Percentiles rank a stretch among this genome's conserved stretches.
These are phyloP conservation scores for Tetrapisispora taiwanensis DNA, from an alignment of 805 yeast genomes.

Conservation along the genomic window DNA sequence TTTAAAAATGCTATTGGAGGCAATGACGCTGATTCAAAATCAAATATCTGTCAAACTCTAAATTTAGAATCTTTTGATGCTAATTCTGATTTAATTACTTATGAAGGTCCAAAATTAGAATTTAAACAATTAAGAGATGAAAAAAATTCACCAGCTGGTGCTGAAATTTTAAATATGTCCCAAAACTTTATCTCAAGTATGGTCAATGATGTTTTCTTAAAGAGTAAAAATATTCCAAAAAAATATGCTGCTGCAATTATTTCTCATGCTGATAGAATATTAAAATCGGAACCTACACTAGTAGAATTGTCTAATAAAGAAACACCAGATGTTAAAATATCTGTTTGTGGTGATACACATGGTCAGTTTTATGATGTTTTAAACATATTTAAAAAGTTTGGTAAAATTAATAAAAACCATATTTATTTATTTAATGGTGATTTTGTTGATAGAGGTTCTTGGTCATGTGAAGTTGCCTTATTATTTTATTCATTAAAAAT, in stretches of 20 bases:
- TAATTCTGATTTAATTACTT: slow-evolving; percentile 23
- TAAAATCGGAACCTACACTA: slow-evolving; percentile 59
- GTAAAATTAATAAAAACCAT: slow-evolving; percentile 53
- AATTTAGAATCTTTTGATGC: slow-evolving; percentile 24
- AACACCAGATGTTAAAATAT: slow-evolving; percentile 35
- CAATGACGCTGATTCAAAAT: slow-evolving; percentile 32
- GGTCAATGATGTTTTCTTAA: slow-evolving; percentile 55
- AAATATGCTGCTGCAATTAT: slow-evolving; percentile 76
- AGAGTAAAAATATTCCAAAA: slow-evolving; percentile 68
- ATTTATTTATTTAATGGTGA: slow-evolving; percentile 89
- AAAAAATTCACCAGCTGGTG: slow-evolving; percentile 20
- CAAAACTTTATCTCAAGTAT: slow-evolving; percentile 49
- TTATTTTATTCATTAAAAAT: slow-evolving; percentile 68
- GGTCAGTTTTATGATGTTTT: slow-evolving; percentile 91
- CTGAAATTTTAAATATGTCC: slow-evolving; percentile 34
- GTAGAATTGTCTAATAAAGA: slow-evolving; percentile 47
- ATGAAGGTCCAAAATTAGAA: slow-evolving; percentile 23
- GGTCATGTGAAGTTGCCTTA: slow-evolving; percentile 95
- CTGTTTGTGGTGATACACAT: slow-evolving; percentile 96
- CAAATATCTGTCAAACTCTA: slow-evolving; percentile 22
- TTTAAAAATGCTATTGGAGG: slow-evolving; percentile 84
- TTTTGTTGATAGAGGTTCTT: slow-evolving; percentile 94
- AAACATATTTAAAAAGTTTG: slow-evolving; percentile 66
- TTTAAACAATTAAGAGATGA: slow-evolving; percentile 23
- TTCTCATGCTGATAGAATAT: slow-evolving; percentile 55